Conservation (phyloP, 805 yeast genomes). For the Candida parachauliodes region DNA sequence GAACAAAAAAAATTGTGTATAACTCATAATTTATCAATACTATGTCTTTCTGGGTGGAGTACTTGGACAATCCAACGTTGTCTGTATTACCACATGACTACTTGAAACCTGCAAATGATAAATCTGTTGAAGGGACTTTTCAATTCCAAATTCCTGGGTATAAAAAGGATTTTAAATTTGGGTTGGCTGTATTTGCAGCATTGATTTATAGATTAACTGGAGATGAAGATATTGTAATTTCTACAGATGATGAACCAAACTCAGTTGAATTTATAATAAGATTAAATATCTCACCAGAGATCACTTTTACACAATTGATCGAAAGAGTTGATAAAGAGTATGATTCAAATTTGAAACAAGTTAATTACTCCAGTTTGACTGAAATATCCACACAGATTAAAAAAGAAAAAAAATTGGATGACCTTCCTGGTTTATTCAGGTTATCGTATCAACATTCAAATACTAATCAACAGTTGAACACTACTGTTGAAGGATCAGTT, state of each 20-base stretch:
- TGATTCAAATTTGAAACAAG: conserved; percentile 28
- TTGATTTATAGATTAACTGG: conserved; percentile 81
- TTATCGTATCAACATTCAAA: conserved; percentile 51
- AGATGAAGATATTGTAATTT: conserved; percentile 88
- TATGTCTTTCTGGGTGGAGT: conserved; percentile 51
- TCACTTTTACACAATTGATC: conserved; percentile 53
- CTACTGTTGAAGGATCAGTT: conserved; percentile 50
- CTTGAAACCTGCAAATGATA: conserved; percentile 68
- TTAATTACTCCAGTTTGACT: conserved; percentile 45
- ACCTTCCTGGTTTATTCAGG: conserved; percentile 62
- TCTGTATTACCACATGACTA: conserved; percentile 88
- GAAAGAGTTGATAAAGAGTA: conserved; percentile 43
- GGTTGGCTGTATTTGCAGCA: conserved; percentile 65
- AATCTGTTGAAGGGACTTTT: conserved; percentile 59
- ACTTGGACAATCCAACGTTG: conserved; percentile 75
- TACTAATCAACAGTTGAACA: conserved; percentile 38
- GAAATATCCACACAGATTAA: conserved; percentile 55
- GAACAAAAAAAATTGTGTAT: background rate
- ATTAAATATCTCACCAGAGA: conserved; percentile 51
- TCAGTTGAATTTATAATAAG: conserved; percentile 57
- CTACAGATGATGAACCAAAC: conserved; percentile 46
- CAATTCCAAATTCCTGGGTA: conserved; percentile 11
- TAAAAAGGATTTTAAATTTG: conserved; percentile 41
- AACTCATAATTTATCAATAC: too few relatives aligned
- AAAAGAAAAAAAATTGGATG: conserved; percentile 46